Percentiles rank a stretch among this genome's conserved stretches.
These are phyloP conservation scores for Colletotrichum filicis DNA, from an alignment of 2,329 filamentous ascomycete species.

Conservation along the genomic window DNA sequence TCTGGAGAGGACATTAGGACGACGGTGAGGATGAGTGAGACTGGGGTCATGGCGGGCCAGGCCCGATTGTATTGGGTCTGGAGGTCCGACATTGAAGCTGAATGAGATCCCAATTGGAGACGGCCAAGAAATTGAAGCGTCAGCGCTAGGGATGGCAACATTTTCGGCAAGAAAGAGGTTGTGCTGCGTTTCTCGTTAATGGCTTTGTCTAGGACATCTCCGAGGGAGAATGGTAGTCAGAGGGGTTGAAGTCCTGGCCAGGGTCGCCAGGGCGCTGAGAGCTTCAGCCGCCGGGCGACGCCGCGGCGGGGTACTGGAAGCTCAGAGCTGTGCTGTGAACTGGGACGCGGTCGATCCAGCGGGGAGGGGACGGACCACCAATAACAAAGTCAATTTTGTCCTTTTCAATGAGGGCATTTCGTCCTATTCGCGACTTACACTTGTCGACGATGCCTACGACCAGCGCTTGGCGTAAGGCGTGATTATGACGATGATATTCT, in stretches of 20 bases:
- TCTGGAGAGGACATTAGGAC: background rate
- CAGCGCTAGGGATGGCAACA: background rate
- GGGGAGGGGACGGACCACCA: background rate
- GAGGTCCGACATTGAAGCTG: background rate
- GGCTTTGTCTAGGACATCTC: constrained; percentile 7
- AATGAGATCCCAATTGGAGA: background rate
- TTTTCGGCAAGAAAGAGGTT: background rate
- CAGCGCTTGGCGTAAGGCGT: background rate
- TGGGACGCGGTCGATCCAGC: background rate
- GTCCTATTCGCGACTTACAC: background rate
- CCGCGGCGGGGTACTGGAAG: background rate
- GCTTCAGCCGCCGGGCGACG: background rate
- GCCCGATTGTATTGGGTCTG: no score
- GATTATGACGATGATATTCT: background rate
- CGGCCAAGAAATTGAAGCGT: background rate
- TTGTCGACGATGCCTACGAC: no score
- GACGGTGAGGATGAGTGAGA: background rate
- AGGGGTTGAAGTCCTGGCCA: background rate
- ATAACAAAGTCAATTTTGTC: background rate
- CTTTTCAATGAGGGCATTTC: background rate
- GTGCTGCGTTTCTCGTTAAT: background rate
- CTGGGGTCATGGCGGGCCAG: background rate
- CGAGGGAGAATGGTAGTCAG: background rate
- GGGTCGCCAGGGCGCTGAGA: background rate
- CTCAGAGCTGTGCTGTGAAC: background rate